Evolutionary conservation across 805 yeast genomes (phyloP).

Genomic region (Kodamaea restingae): DNA sequence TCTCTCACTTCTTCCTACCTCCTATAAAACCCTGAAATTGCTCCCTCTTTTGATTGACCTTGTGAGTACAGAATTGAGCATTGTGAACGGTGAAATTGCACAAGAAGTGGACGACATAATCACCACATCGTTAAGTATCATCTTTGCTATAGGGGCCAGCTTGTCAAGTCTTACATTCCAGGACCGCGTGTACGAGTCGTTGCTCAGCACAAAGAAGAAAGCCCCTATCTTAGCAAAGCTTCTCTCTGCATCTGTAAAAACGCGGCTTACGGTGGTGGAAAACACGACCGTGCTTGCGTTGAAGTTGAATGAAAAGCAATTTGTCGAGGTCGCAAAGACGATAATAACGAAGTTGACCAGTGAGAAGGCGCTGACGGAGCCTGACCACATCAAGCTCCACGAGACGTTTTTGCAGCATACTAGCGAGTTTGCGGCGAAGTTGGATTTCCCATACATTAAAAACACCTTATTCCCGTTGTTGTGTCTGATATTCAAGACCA

Average conservation of each 20-base stretch:
- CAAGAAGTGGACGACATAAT: conserved; percentile 38
- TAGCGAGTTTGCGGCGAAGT: conserved; percentile 37
- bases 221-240: conserved; percentile 23
- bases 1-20: conserved; percentile 32
- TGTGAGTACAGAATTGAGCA: conserved; percentile 37
- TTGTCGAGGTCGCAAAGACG: conserved; percentile 45
- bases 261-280: conserved; percentile 34
- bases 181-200: conserved; percentile 56
- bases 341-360: conserved; percentile 33
- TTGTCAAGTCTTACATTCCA: conserved; percentile 76
- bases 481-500: conserved; percentile 71
- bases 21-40: conserved; percentile 62
- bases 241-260: conserved; percentile 29
- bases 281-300: conserved; percentile 45
- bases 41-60: conserved; percentile 62
- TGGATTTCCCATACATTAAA: conserved; percentile 70
- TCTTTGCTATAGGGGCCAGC: conserved; percentile 58
- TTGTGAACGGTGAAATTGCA: conserved; percentile 17
- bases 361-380: conserved; percentile 19
- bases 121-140: conserved; percentile 47
- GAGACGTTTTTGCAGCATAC: conserved; percentile 48
- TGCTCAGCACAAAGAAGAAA: conserved; percentile 25
- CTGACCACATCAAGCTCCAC: conserved; percentile 42
- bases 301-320: conserved; percentile 51
- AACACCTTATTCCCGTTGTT: conserved; percentile 71